phyloP scores from a whole-genome alignment of 2,329 filamentous ascomycete genomes.

The Hypomyces perniciosus region DNA sequence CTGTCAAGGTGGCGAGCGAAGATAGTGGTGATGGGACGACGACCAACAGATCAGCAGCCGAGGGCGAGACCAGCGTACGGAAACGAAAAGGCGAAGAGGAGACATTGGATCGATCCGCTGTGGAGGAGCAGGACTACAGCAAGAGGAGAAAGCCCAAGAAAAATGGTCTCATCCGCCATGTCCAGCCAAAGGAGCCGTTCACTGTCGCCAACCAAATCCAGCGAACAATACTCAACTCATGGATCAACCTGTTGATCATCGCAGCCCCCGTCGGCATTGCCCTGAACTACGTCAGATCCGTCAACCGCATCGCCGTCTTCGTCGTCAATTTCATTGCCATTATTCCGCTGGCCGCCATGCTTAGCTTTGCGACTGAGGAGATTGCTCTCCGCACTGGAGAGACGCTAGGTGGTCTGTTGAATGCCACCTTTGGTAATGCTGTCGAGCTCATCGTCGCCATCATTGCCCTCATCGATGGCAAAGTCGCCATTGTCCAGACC shows the following conservation, averaged over 20 bases:
- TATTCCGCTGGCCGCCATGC: slow-evolving; percentile 77
- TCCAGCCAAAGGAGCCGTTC: slow-evolving; percentile 49
- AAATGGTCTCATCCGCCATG: slow-evolving; percentile 37
- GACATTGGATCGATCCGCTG: slow-evolving; percentile 16
- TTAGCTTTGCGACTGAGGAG: slow-evolving; percentile 87
- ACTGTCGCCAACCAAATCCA: slow-evolving; percentile 61
- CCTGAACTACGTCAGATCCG: slow-evolving; percentile 53
- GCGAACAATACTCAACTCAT: slow-evolving; percentile 72
- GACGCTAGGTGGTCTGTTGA: slow-evolving; percentile 80
- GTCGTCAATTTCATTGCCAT: slow-evolving; percentile 93
- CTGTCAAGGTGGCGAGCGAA: slow-evolving; percentile 16
- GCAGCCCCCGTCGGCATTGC: slow-evolving; percentile 76
- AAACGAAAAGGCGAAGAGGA: slow-evolving; percentile 28
- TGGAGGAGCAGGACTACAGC: slow-evolving; percentile 17
- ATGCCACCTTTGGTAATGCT: slow-evolving; percentile 89
- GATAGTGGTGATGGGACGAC: slow-evolving; percentile 16
- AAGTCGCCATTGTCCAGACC: slow-evolving; percentile 84
- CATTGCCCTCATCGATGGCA: slow-evolving; percentile 66
- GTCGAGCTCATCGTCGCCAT: slow-evolving; percentile 86
- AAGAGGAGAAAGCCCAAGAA: slow-evolving; percentile 37
- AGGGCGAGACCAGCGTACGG: slow-evolving; percentile 21
- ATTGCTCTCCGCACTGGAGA: slow-evolving; percentile 77
- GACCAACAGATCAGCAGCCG: slow-evolving; percentile 17
- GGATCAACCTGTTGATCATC: slow-evolving; percentile 78
- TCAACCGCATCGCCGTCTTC: slow-evolving; percentile 63